These are phyloP conservation scores for Mycena kentingensis DNA, from an alignment of 768 basidiomycete genomes.

Conservation along the genomic window DNA sequence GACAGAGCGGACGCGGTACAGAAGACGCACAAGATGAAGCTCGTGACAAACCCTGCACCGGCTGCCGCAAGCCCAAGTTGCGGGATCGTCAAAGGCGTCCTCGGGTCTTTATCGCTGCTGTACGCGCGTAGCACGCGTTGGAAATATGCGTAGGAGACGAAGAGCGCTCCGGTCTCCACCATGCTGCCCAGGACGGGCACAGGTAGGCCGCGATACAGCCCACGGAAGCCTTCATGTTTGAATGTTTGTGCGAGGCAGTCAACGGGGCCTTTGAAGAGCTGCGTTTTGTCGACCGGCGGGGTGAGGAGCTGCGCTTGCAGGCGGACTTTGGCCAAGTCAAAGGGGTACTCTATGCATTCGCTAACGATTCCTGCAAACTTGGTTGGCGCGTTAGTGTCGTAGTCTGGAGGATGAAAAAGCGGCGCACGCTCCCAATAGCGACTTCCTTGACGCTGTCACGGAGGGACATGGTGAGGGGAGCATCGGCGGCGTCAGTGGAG, in stretches of 20 bases:
- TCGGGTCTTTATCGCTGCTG: slow-evolving; percentile 31
- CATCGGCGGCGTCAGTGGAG: no score
- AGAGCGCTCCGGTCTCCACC: slow-evolving; percentile 87
- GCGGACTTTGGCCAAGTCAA: slow-evolving; percentile 93
- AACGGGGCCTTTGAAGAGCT: slow-evolving; percentile 79
- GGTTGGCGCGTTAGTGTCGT: not conserved
- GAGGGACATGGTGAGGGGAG: no score
- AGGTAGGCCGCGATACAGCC: slow-evolving; percentile 88
- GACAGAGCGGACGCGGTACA: not conserved
- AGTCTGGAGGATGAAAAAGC: not conserved
- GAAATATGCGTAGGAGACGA: slow-evolving; percentile 80
- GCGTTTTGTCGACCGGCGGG: slow-evolving; percentile 41
- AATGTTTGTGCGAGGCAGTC: slow-evolving; percentile 87
- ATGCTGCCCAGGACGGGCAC: slow-evolving; percentile 91
- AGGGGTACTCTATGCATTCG: slow-evolving; percentile 87
- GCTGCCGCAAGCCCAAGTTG: slow-evolving; percentile 82
- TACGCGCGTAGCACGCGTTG: slow-evolving; percentile 58
- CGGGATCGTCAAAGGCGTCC: slow-evolving; percentile 60
- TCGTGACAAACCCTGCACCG: slow-evolving; percentile 84
- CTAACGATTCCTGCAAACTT: slow-evolving; percentile 86
- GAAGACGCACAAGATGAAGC: slow-evolving; percentile 76
- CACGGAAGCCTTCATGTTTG: slow-evolving; percentile 76
- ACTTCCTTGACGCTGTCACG: slow-evolving; percentile 48
- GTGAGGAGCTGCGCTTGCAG: slow-evolving; percentile 89
- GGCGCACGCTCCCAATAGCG: slow-evolving; percentile 58